Conservation (phyloP, 768 basidiomycete species). For the Lactifluus subvellereus region DNA sequence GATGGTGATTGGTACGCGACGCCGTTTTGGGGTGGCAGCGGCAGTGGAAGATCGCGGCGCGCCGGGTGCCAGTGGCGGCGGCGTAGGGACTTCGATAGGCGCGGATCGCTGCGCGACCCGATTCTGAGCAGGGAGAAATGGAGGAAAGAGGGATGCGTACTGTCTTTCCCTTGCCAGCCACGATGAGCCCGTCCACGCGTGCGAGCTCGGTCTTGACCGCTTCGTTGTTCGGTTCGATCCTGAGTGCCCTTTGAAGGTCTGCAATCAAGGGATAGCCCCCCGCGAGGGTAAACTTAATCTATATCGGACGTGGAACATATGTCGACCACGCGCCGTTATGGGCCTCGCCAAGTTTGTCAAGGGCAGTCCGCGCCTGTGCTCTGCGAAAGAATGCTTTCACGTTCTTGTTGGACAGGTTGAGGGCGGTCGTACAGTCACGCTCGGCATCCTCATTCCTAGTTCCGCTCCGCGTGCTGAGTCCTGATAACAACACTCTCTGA, state of each 20-base stretch:
- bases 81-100: constrained; percentile 25
- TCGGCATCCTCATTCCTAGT: constrained; percentile 23
- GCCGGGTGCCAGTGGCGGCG: background rate
- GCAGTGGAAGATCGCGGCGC: background rate
- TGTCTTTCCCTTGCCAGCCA: constrained; percentile 33
- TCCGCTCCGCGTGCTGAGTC: background rate
- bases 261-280: background rate
- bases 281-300: constrained; percentile 1
- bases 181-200: constrained; percentile 40
- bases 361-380: constrained; percentile 59
- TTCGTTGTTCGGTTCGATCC: constrained; percentile 58
- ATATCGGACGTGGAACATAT: background rate
- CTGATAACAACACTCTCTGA: background rate
- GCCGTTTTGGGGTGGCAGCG: constrained; percentile 33
- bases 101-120: constrained; percentile 27
- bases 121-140: background rate
- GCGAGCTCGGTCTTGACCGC: constrained; percentile 58
- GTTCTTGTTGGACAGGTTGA: constrained; percentile 51
- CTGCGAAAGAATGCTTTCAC: constrained; percentile 78
- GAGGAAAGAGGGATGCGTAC: constrained; percentile 1
- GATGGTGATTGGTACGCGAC: constrained; percentile 61
- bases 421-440: constrained; percentile 55
- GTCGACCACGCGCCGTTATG: constrained; percentile 45
- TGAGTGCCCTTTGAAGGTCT: constrained; percentile 60
- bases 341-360: constrained; percentile 54